Percentiles rank a stretch among this genome's conserved stretches.
Conservation (phyloP, 768 basidiomycete species). For the Boletus rufocinnamomeus region DNA sequence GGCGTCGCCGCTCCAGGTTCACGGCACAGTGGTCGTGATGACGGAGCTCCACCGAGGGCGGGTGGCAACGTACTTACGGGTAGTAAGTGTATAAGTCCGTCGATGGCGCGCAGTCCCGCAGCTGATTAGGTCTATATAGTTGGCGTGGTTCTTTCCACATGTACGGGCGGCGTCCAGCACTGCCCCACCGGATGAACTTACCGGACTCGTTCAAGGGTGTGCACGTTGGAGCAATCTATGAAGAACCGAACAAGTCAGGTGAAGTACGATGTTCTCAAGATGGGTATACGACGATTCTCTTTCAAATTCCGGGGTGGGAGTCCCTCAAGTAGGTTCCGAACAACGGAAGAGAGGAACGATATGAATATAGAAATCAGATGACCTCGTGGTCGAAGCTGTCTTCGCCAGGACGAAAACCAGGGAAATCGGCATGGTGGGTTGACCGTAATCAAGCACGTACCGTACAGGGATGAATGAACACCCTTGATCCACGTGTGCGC, state of each 20-base stretch:
- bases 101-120: not conserved
- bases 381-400: conserved; percentile 1
- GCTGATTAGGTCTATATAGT: not conserved
- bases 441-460: not conserved
- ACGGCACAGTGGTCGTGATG: not conserved
- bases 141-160: not conserved
- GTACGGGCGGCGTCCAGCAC: not conserved
- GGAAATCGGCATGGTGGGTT: not conserved
- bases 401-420: not conserved
- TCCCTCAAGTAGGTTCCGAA: not conserved
- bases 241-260: not conserved
- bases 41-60: not conserved
- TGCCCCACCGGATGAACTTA: not conserved
- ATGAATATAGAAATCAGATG: not conserved
- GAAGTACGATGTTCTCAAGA: not conserved
- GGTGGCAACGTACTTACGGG: not conserved
- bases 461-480: not conserved
- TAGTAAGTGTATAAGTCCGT: not conserved
- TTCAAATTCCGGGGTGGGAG: not conserved
- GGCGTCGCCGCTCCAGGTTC: not conserved
- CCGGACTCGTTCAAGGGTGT: not conserved
- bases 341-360: not conserved
- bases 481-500: not conserved
- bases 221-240: not conserved
- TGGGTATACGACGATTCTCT: not conserved